Evolutionary conservation across 352 stramenopile species (phyloP).

Genomic region (Pythium scleroteichum): DNA sequence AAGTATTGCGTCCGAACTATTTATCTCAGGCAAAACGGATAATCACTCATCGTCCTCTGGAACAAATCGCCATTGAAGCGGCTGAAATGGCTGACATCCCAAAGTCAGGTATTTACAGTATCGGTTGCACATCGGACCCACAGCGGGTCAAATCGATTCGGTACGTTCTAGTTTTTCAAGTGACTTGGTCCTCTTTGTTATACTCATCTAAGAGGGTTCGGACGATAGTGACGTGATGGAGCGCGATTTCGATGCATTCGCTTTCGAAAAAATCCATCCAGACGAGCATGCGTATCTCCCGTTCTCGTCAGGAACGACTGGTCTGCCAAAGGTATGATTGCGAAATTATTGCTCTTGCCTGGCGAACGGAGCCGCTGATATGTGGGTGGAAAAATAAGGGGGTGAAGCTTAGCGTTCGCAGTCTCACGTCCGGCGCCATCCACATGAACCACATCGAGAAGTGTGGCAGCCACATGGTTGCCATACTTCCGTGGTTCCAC

Average conservation of each 20-base stretch:
- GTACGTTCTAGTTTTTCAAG: too few species aligned
- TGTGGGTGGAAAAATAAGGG: slow-evolving; percentile 21
- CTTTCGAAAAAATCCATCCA: slow-evolving; percentile 60
- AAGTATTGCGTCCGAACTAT: too few species aligned
- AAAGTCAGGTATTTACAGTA: slow-evolving; percentile 95
- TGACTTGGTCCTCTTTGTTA: too few species aligned
- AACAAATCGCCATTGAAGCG: slow-evolving; percentile 47
- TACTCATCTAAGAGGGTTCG: too few species aligned
- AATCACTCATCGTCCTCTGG: slow-evolving; percentile 51
- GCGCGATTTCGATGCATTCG: slow-evolving; percentile 40
- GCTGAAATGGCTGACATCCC: slow-evolving; percentile 43
- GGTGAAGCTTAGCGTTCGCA: slow-evolving; percentile 77
- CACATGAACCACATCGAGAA: slow-evolving; percentile 77
- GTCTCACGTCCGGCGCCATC: slow-evolving; percentile 89
- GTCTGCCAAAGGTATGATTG: slow-evolving; percentile 64
- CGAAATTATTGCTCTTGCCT: not conserved
- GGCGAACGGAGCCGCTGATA: not conserved
- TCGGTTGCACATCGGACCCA: slow-evolving; percentile 64
- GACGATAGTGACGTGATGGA: slow-evolving; percentile 45
- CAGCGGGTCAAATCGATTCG: slow-evolving; percentile 46
- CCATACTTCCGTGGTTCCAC: slow-evolving; percentile 93
- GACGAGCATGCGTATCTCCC: slow-evolving; percentile 69
- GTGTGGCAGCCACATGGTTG: slow-evolving; percentile 45
- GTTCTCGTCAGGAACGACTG: slow-evolving; percentile 95
- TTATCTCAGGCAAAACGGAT: slow-evolving; percentile 55